These are phyloP conservation scores for Phylloboletellus chloephorus DNA, from an alignment of 1,284 basidiomycete genomes.

Conservation along the genomic window DNA sequence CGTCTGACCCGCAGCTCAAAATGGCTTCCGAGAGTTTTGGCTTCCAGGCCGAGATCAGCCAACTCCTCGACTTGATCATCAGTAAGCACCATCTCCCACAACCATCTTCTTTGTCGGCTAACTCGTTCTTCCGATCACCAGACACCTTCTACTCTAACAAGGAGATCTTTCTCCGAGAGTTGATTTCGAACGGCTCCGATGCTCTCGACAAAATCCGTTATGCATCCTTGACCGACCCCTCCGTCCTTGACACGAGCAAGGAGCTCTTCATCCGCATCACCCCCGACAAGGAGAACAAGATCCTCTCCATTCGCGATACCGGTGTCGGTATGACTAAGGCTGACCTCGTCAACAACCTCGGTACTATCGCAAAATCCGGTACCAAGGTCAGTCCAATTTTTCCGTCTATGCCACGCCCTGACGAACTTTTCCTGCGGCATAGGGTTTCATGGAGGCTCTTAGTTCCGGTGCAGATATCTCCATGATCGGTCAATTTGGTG, in stretches of 20 bases:
- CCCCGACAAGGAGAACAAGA: slow-evolving; percentile 95
- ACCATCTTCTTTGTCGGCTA: neutral
- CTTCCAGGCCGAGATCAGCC: slow-evolving; percentile 97
- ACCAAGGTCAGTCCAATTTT: slow-evolving; percentile 56
- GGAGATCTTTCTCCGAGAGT: slow-evolving; percentile 95
- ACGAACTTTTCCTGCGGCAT: slow-evolving; percentile 10
- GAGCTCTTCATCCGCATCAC: slow-evolving; percentile 90
- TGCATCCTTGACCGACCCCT: slow-evolving; percentile 86
- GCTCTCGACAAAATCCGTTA: slow-evolving; percentile 97
- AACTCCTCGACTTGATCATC: slow-evolving; percentile 88
- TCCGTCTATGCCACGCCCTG: slow-evolving; percentile 9
- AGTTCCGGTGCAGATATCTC: slow-evolving; percentile 96
- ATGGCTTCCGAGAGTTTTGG: slow-evolving; percentile 83
- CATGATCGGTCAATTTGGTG: slow-evolving; percentile 94
- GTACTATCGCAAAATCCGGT: slow-evolving; percentile 98
- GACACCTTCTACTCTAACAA: slow-evolving; percentile 99
- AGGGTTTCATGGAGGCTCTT: slow-evolving; percentile 98
- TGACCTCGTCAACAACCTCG: slow-evolving; percentile 97
- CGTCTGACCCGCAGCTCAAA: slow-evolving; percentile 28
- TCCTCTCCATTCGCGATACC: slow-evolving; percentile 89
- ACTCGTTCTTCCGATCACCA: slow-evolving; percentile 27
- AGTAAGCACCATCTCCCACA: slow-evolving; percentile 44
- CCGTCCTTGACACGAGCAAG: slow-evolving; percentile 82
- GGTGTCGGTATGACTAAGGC: slow-evolving; percentile 99
- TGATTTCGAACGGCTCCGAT: slow-evolving; percentile 92